Evolutionary conservation across 129 eudicot species (phyloP).

Genomic region (Escallonia rubra): DNA sequence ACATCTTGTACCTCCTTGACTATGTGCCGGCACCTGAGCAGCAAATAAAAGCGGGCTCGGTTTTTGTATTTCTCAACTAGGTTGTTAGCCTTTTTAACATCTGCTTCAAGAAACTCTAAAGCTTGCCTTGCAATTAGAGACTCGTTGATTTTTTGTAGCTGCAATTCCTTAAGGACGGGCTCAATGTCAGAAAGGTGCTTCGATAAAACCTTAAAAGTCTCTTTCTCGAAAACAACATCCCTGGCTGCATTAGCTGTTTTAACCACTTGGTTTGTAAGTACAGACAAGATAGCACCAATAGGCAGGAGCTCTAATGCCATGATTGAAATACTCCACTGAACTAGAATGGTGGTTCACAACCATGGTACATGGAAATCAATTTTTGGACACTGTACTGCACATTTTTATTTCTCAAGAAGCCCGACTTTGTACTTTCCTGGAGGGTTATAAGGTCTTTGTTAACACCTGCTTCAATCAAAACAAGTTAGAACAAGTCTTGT

Average conservation of each 20-base stretch:
- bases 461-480: neutral
- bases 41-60: conserved; percentile 51
- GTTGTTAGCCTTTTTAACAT: conserved; percentile 46
- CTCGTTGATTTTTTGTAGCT: conserved; percentile 37
- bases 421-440: neutral
- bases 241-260: conserved; percentile 60
- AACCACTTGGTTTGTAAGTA: conserved; percentile 43
- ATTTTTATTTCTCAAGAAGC: neutral
- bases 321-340: neutral
- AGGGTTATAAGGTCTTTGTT: neutral
- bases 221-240: conserved; percentile 54
- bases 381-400: neutral
- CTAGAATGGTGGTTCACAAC: neutral
- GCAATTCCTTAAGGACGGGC: conserved; percentile 49
- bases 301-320: conserved; percentile 51
- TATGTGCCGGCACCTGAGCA: conserved; percentile 50
- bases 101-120: conserved; percentile 51
- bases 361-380: neutral
- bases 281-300: conserved; percentile 44
- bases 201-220: conserved; percentile 48
- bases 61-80: conserved; percentile 53
- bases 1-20: conserved; percentile 65
- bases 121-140: conserved; percentile 51
- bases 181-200: conserved; percentile 49
- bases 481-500: neutral